These are phyloP conservation scores for Tetracladium maxilliforme DNA, from an alignment of 2,329 filamentous ascomycete genomes.

Conservation along the genomic window DNA sequence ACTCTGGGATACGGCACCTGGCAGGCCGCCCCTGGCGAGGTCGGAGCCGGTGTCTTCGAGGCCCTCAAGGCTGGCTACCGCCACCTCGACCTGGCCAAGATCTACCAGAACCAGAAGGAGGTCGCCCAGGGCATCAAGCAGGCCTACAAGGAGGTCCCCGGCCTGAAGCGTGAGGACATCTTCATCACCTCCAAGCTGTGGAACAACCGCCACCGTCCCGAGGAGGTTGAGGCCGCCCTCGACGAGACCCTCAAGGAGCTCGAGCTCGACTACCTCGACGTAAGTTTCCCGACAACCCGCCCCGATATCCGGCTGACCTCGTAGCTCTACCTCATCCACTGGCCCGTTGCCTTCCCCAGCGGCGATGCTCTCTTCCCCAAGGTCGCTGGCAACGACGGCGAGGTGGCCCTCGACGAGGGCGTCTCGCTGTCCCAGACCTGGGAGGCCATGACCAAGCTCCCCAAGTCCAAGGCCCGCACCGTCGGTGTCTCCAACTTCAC, in stretches of 20 bases:
- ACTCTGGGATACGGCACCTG: conserved; percentile 40
- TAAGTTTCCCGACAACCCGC: conserved; percentile 9
- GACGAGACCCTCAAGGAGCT: conserved; percentile 40
- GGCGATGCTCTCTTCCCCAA: conserved; percentile 28
- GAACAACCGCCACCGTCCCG: conserved; percentile 49
- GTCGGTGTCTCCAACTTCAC: conserved; percentile 64
- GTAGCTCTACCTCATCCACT: conserved; percentile 47
- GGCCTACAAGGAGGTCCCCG: conserved; percentile 28
- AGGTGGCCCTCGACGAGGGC: conserved; percentile 25
- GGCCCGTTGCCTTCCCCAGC: conserved; percentile 34
- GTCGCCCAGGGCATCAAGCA: conserved; percentile 39
- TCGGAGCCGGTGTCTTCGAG: conserved; percentile 46
- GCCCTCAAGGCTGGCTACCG: conserved; percentile 50
- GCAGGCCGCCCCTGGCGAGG: conserved; percentile 52
- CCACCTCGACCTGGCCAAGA: conserved; percentile 27
- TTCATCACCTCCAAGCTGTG: conserved; percentile 55
- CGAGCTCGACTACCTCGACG: conserved; percentile 40
- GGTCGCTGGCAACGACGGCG: conserved; percentile 15
- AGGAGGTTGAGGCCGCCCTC: conserved; percentile 38
- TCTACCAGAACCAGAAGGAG: conserved; percentile 46
- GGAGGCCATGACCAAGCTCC: conserved; percentile 38
- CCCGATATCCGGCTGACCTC: background rate
- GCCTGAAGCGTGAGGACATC: conserved; percentile 37
- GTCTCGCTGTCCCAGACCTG: conserved; percentile 27
- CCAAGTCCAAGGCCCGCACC: conserved; percentile 45